Evolutionary conservation across 2,329 filamentous ascomycete species (phyloP).

Genomic region (Neocucurbitaria cava): DNA sequence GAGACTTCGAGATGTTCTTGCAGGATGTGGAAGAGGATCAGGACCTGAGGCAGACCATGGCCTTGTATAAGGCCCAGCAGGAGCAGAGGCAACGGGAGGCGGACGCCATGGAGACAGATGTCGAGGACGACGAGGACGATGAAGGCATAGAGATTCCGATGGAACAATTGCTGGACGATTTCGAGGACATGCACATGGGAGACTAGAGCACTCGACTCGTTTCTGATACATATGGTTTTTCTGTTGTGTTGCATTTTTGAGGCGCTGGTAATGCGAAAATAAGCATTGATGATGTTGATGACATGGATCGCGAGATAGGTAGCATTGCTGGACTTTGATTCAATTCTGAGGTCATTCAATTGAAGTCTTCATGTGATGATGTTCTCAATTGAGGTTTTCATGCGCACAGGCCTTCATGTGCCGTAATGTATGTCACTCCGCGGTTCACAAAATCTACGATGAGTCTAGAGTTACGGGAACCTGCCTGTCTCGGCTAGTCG

Average conservation of each 20-base stretch:
- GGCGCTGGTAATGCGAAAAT: constrained; percentile 17
- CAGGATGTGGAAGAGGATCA: constrained; percentile 95
- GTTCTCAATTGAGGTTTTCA: neutral
- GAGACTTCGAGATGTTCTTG: constrained; percentile 97
- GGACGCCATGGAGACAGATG: constrained; percentile 72
- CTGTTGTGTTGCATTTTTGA: constrained; percentile 17
- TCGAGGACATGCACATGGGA: constrained; percentile 85
- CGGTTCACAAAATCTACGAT: too few relatives aligned
- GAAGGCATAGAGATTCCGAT: constrained; percentile 62
- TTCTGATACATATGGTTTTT: neutral
- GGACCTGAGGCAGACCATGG: constrained; percentile 82
- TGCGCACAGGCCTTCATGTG: neutral
- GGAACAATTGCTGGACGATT: constrained; percentile 79
- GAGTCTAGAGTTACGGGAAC: too few relatives aligned
- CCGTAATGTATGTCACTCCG: too few relatives aligned
- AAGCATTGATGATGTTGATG: neutral
- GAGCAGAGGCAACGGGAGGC: constrained; percentile 63
- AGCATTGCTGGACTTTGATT: neutral
- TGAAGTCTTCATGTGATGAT: neutral
- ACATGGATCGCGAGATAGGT: neutral
- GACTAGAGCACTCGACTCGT: constrained; percentile 22
- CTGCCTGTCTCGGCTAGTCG: too few relatives aligned
- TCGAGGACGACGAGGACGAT: constrained; percentile 61
- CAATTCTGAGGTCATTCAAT: neutral
- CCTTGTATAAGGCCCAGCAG: constrained; percentile 77